Conservation (phyloP, 2,329 filamentous ascomycete genomes). For the Aspergillus versicolor region DNA sequence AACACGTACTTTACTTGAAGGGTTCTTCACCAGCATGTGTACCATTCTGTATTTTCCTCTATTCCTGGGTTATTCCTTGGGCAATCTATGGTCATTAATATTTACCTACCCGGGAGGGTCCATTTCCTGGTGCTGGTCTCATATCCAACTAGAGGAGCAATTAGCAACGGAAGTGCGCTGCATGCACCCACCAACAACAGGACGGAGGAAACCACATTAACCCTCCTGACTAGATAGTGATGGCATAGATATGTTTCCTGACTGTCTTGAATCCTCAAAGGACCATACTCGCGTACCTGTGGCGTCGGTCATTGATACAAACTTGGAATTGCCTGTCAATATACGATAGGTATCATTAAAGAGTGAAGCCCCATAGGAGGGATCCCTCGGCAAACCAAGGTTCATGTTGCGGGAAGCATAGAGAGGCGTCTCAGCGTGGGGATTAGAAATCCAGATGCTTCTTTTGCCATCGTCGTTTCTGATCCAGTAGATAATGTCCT, state of each 20-base stretch:
- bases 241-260: neutral
- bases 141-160: too few relatives aligned
- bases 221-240: too few relatives aligned
- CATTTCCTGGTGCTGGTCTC: too few relatives aligned
- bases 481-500: conserved; percentile 20
- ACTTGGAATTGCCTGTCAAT: conserved; percentile 21
- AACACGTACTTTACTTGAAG: too few relatives aligned
- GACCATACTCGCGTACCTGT: conserved; percentile 23
- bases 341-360: neutral
- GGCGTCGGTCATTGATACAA: conserved; percentile 17
- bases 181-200: too few relatives aligned
- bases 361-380: conserved; percentile 3
- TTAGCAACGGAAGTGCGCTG: too few relatives aligned
- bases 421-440: conserved; percentile 9
- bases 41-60: too few relatives aligned
- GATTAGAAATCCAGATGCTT: conserved; percentile 20
- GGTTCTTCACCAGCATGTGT: too few relatives aligned
- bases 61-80: too few relatives aligned
- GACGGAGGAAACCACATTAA: too few relatives aligned
- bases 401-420: conserved; percentile 14
- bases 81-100: too few relatives aligned
- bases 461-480: conserved; percentile 18
- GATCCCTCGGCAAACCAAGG: conserved; percentile 12
- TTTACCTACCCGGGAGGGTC: too few relatives aligned
- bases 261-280: conserved; percentile 18